Evolutionary conservation across 23 red algal genomes (phyloP).

Genomic region (Gracilaria caudata): DNA sequence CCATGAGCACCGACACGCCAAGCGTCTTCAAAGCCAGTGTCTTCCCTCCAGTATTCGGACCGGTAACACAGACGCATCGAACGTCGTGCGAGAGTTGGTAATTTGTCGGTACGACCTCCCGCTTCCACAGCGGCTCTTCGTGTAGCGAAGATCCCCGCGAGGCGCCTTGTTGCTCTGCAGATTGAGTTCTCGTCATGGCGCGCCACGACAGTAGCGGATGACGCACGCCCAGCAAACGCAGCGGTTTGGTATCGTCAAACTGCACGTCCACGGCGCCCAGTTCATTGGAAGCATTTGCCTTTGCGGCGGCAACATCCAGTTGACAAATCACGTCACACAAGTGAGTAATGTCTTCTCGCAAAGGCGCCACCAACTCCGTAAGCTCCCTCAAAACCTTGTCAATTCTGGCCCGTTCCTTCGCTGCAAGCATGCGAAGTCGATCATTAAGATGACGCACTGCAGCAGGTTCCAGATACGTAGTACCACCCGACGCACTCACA

Average conservation of each 20-base stretch:
- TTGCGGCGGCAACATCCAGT: slow-evolving; percentile 78
- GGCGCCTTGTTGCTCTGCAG: background rate
- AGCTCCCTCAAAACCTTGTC: slow-evolving; percentile 64
- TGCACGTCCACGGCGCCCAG: slow-evolving; percentile 61
- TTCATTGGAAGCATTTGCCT: slow-evolving; percentile 60
- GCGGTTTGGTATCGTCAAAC: slow-evolving; percentile 46
- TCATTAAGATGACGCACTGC: slow-evolving; percentile 64
- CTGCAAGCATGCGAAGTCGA: slow-evolving; percentile 57
- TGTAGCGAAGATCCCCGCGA: no score
- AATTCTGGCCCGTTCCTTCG: slow-evolving; percentile 68
- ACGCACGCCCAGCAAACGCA: slow-evolving; percentile 59
- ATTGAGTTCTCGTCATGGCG: slow-evolving; percentile 28
- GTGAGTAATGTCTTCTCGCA: slow-evolving; percentile 26
- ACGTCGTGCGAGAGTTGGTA: slow-evolving; percentile 58
- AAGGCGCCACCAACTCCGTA: slow-evolving; percentile 45
- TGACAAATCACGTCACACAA: slow-evolving; percentile 48
- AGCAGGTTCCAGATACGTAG: slow-evolving; percentile 88
- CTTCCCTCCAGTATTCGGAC: slow-evolving; percentile 97
- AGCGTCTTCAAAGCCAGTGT: slow-evolving; percentile 90
- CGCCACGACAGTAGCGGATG: slow-evolving; percentile 86
- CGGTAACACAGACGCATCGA: slow-evolving; percentile 86
- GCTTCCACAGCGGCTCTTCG: slow-evolving; percentile 31
- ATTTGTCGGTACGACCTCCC: slow-evolving; percentile 72
- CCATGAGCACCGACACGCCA: slow-evolving; percentile 83
- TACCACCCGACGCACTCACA: slow-evolving; percentile 71